phyloP scores from a whole-genome alignment of 2,329 filamentous ascomycete species.

The Fusarium anthophilum region DNA sequence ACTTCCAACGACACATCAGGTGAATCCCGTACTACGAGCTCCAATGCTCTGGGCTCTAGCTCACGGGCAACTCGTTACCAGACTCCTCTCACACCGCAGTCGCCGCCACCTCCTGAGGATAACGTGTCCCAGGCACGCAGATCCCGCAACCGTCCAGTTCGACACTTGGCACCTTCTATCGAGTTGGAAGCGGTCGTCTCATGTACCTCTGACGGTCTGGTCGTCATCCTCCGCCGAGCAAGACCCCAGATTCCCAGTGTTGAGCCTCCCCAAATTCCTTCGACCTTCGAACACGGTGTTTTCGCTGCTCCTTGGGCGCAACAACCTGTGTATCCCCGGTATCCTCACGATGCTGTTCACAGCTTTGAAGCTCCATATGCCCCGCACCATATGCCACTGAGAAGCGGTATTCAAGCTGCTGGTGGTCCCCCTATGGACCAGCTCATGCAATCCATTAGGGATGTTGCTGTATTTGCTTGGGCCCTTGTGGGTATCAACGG shows the following conservation, averaged over 20 bases:
- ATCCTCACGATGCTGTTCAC: conserved; percentile 49
- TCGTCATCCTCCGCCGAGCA: conserved; percentile 81
- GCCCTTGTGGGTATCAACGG: conserved; percentile 84
- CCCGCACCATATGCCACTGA: conserved; percentile 56
- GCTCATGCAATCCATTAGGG: conserved; percentile 83
- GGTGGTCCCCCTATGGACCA: conserved; percentile 67
- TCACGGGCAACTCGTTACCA: conserved; percentile 7
- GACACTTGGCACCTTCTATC: conserved; percentile 56
- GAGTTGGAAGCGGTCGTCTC: conserved; percentile 92
- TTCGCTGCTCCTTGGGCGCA: conserved; percentile 84
- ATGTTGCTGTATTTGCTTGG: conserved; percentile 91
- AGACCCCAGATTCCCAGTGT: conserved; percentile 73
- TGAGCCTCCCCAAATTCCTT: conserved; percentile 57
- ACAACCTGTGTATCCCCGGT: conserved; percentile 66
- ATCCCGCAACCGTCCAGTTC: conserved; percentile 3
- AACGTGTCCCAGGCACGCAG: conserved; percentile 1
- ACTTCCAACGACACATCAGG: conserved; percentile 7
- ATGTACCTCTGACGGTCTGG: conserved; percentile 87
- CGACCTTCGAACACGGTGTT: conserved; percentile 67
- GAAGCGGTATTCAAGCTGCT: conserved; percentile 55
- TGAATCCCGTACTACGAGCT: conserved; percentile 26
- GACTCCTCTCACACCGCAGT: conserved; percentile 32
- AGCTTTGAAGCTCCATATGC: conserved; percentile 47
- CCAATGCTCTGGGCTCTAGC: conserved; percentile 8
- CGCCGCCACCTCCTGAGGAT: background rate